phyloP scores from a whole-genome alignment of 2,329 filamentous ascomycete species.

The Tothia fuscella region DNA sequence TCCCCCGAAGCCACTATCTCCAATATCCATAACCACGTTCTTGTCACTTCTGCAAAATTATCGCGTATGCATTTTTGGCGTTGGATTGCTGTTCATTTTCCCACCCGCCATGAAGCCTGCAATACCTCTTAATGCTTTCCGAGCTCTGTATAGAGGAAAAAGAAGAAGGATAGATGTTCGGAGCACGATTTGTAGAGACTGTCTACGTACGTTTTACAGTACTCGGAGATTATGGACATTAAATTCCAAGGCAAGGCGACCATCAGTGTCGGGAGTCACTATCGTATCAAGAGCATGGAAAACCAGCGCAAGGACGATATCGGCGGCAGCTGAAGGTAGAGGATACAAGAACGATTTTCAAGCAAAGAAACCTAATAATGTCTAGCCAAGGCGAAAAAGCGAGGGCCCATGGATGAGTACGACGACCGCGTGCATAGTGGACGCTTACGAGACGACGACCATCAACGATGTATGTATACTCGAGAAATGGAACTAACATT shows the following conservation, averaged over 20 bases:
- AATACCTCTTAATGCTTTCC: too few species aligned
- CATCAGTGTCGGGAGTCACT: neutral
- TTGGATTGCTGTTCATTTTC: too few species aligned
- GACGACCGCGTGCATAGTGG: conserved; percentile 66
- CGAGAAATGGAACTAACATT: neutral
- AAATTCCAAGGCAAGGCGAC: neutral
- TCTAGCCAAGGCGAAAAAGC: conserved; percentile 3
- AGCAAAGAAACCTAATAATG: too few species aligned
- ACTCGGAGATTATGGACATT: neutral
- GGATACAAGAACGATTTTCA: too few species aligned
- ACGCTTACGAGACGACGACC: conserved; percentile 70
- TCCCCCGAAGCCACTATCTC: too few species aligned
- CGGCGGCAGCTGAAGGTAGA: neutral
- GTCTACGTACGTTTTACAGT: neutral
- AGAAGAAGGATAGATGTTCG: too few species aligned
- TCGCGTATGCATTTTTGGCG: too few species aligned
- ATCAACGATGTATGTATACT: conserved; percentile 60
- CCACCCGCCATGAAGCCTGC: too few species aligned
- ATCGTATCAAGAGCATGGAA: neutral
- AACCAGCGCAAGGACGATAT: neutral
- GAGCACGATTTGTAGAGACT: neutral
- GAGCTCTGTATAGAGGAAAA: too few species aligned
- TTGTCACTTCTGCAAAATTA: too few species aligned
- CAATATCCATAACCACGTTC: too few species aligned
- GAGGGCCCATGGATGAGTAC: conserved; percentile 78